Evolutionary conservation across 164 flowering plant species (phyloP).

Genomic region (Chimonanthus praecox): DNA sequence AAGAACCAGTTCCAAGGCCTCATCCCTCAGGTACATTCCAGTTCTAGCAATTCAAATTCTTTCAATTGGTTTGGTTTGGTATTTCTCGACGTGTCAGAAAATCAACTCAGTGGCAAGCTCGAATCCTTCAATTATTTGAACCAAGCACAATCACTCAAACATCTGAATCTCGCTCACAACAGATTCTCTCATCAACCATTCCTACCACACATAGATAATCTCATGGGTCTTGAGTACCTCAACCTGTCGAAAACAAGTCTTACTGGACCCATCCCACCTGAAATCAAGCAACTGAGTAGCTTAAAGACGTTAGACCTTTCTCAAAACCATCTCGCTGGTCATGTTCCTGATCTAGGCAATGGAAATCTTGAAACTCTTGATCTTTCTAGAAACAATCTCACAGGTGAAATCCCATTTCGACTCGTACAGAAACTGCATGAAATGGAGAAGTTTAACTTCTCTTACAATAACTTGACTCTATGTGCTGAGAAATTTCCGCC

Average conservation of each 20-base stretch:
- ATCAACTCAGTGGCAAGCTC: slow-evolving; percentile 65
- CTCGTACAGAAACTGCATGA: slow-evolving; percentile 10
- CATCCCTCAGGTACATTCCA: slow-evolving; percentile 58
- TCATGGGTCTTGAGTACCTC: slow-evolving; percentile 53
- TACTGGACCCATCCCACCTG: slow-evolving; percentile 39
- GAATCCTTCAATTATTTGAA: slow-evolving; percentile 35
- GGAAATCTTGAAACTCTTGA: slow-evolving; percentile 51
- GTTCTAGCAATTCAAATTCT: slow-evolving; percentile 20
- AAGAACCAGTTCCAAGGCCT: slow-evolving; percentile 72
- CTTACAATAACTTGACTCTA: slow-evolving; percentile 20
- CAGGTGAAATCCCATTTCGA: slow-evolving; percentile 18
- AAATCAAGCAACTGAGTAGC: slow-evolving; percentile 34
- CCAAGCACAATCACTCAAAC: slow-evolving; percentile 47
- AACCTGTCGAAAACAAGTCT: slow-evolving; percentile 60
- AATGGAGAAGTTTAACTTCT: slow-evolving; percentile 26
- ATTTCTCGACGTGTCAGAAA: slow-evolving; percentile 65
- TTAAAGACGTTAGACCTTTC: slow-evolving; percentile 67
- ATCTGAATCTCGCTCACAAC: slow-evolving; percentile 71
- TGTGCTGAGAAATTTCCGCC: slow-evolving; percentile 16
- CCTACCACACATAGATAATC: slow-evolving; percentile 26
- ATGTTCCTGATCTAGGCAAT: slow-evolving; percentile 34
- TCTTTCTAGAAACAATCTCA: slow-evolving; percentile 28
- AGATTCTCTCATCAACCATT: slow-evolving; percentile 51
- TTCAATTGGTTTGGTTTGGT: slow-evolving; percentile 56
- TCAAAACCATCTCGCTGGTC: slow-evolving; percentile 49